phyloP scores from a whole-genome alignment of 192 early-diverging fungal genomes.

The Linnemannia schmuckeri region DNA sequence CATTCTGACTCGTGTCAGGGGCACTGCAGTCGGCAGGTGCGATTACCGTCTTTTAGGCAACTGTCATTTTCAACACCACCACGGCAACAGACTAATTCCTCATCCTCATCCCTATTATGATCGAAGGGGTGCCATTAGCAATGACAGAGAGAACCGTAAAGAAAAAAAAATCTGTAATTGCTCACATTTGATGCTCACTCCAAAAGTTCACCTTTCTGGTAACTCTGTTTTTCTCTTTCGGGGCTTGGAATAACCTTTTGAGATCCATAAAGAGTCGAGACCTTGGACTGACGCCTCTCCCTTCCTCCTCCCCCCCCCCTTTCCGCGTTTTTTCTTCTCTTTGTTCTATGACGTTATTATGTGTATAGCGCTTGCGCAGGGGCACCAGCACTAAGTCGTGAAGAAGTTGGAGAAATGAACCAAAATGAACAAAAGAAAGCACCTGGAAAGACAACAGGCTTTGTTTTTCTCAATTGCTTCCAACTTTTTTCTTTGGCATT shows the following conservation, averaged over 20 bases:
- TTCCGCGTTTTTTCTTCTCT: background rate
- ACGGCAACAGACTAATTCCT: background rate
- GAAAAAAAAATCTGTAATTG: background rate
- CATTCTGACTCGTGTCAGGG: too few relatives aligned
- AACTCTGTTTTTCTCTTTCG: background rate
- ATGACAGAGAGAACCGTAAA: background rate
- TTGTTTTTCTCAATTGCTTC: background rate
- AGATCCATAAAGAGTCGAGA: background rate
- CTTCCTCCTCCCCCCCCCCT: background rate
- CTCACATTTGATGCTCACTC: background rate
- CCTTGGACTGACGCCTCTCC: background rate
- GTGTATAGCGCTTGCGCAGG: background rate
- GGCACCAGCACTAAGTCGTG: too few relatives aligned
- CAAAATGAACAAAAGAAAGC: too few relatives aligned
- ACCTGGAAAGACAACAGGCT: too few relatives aligned
- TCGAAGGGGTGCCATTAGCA: background rate
- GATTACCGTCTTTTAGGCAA: too few relatives aligned
- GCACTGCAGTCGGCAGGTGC: too few relatives aligned
- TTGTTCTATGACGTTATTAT: background rate
- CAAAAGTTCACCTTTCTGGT: background rate
- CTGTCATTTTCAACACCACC: too few relatives aligned
- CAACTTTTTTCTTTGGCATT: background rate
- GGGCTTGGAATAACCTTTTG: background rate
- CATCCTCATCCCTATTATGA: background rate
- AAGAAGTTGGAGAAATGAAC: too few relatives aligned